phyloP scores from a whole-genome alignment of 805 yeast genomes.

The Candida fluviatilis region DNA sequence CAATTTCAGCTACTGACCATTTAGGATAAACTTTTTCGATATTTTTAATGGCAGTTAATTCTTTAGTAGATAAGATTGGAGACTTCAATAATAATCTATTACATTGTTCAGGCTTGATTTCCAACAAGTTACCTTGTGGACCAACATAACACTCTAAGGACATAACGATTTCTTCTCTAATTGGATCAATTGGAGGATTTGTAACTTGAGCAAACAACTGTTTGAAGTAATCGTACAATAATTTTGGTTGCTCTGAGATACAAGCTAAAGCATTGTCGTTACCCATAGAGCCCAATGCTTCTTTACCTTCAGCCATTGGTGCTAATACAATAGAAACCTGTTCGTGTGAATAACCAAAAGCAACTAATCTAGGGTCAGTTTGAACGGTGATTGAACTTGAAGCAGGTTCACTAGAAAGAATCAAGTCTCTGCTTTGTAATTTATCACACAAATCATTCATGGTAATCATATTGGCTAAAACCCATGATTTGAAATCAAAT shows the following conservation, averaged over 20 bases:
- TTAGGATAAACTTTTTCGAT: slow-evolving; percentile 74
- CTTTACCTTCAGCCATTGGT: slow-evolving; percentile 96
- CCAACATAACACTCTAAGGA: slow-evolving; percentile 95
- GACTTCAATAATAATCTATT: slow-evolving; percentile 78
- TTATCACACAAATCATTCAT: slow-evolving; percentile 71
- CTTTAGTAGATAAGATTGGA: slow-evolving; percentile 73
- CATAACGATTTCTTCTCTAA: slow-evolving; percentile 95
- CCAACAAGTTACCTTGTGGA: slow-evolving; percentile 95
- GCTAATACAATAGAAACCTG: slow-evolving; percentile 78
- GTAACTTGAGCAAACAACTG: slow-evolving; percentile 98
- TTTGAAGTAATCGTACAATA: slow-evolving; percentile 90
- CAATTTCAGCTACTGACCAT: slow-evolving; percentile 81
- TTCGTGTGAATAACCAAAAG: slow-evolving; percentile 93
- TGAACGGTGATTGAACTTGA: slow-evolving; percentile 48
- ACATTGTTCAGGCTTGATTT: slow-evolving; percentile 90
- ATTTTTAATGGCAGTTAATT: slow-evolving; percentile 69
- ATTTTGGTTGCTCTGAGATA: slow-evolving; percentile 84
- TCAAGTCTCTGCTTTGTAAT: slow-evolving; percentile 39
- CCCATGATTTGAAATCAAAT: slow-evolving; percentile 92
- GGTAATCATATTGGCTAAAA: slow-evolving; percentile 78
- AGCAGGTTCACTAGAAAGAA: slow-evolving; percentile 21
- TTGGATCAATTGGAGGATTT: slow-evolving; percentile 98
- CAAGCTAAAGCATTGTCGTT: slow-evolving; percentile 96
- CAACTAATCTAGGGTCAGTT: slow-evolving; percentile 75
- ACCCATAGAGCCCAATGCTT: slow-evolving; percentile 98